Evolutionary conservation across 108 stramenopile species (phyloP).

Genomic region (Fragilariopsis cylindrus): DNA sequence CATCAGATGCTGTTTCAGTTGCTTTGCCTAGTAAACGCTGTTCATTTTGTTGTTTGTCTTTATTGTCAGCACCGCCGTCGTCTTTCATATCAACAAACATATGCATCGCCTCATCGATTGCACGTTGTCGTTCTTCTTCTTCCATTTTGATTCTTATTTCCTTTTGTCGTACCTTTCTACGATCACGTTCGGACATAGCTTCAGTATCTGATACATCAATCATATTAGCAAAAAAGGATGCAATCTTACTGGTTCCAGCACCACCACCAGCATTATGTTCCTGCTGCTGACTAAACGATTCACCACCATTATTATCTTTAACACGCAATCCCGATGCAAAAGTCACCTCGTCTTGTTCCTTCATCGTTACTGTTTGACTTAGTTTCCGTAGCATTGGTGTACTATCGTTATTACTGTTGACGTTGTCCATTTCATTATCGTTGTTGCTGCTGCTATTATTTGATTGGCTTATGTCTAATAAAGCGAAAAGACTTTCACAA

Average conservation of each 20-base stretch:
- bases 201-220: conserved; percentile 49
- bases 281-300: not conserved
- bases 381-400: conserved; percentile 31
- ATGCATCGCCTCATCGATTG: conserved; percentile 59
- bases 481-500: conserved; percentile 38
- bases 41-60: not conserved
- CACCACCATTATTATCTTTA: conserved; percentile 13
- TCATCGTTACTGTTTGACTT: conserved; percentile 57
- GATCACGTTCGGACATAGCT: conserved; percentile 55
- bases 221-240: conserved; percentile 70
- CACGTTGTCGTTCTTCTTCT: conserved; percentile 58
- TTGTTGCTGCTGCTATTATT: not conserved
- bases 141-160: conserved; percentile 56
- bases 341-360: conserved; percentile 51
- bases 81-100: conserved; percentile 29
- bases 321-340: conserved; percentile 59
- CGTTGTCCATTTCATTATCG: not conserved
- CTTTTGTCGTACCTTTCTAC: conserved; percentile 62
- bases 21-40: not conserved
- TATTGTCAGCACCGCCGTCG: conserved; percentile 14
- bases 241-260: conserved; percentile 39
- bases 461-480: conserved; percentile 26
- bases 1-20: conserved; percentile 21
- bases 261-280: conserved; percentile 3
- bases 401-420: not conserved